Percentiles rank a stretch among this genome's conserved stretches.
Conservation (phyloP, 2,329 filamentous ascomycete species). For the Stemphylium lycopersici region DNA sequence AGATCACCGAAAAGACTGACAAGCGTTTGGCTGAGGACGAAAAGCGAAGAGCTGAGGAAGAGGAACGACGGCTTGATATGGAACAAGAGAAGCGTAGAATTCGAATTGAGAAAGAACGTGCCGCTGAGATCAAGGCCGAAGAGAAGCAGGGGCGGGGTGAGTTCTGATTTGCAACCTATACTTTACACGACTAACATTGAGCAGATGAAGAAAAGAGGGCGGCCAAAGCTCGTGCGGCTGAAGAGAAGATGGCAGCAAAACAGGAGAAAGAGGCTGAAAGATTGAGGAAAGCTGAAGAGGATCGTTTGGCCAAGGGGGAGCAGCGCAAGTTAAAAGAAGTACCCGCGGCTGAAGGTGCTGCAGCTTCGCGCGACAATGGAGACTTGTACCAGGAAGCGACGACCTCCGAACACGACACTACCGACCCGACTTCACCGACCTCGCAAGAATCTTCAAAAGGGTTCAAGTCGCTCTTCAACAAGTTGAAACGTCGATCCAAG, state of each 20-base stretch:
- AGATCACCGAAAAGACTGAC: constrained; percentile 81
- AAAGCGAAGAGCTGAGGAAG: constrained; percentile 68
- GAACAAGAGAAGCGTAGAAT: constrained; percentile 69
- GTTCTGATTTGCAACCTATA: constrained; percentile 24
- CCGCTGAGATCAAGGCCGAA: constrained; percentile 54
- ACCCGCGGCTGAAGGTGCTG: constrained; percentile 18
- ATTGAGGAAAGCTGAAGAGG: constrained; percentile 61
- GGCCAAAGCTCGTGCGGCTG: constrained; percentile 56
- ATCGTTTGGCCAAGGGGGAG: constrained; percentile 56
- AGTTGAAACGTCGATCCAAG: constrained; percentile 49
- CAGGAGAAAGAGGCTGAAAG: constrained; percentile 53
- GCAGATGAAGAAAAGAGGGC: constrained; percentile 62
- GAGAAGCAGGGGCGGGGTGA: constrained; percentile 63
- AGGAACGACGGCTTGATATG: constrained; percentile 67
- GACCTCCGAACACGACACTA: constrained; percentile 13
- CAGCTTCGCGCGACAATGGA: constrained; percentile 19
- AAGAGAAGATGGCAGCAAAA: constrained; percentile 53
- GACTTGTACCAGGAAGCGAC: constrained; percentile 29
- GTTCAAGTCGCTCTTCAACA: constrained; percentile 47
- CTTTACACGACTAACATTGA: constrained; percentile 28
- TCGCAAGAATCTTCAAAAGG: constrained; percentile 43
- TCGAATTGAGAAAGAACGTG: constrained; percentile 60
- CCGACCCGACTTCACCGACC: constrained; percentile 29
- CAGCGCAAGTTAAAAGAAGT: constrained; percentile 58
- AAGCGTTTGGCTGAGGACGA: constrained; percentile 72